Base-by-base conservation (phyloP, 2,329 filamentous ascomycete species). In the Chaetomium olivaceum region DNA sequence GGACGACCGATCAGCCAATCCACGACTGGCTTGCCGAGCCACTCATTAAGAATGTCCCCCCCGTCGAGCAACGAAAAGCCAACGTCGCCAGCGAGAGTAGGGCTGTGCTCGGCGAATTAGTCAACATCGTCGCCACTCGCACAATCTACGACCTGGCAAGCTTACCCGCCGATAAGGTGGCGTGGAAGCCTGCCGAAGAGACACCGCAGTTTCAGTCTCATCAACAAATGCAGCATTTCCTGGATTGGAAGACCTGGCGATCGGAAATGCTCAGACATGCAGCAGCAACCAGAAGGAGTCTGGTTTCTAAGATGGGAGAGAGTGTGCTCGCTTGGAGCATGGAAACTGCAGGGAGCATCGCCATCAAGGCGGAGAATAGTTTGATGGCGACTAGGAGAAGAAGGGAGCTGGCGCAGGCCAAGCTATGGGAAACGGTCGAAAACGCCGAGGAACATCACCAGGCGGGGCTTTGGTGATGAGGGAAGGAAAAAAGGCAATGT, bases 171-270 rank as follows among this genome's bases (percentile, higher is more conserved):
- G 86, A 90, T 73, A 85, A 82, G 74, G 80, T 88, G 50, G 83
- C 84, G 11, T 92, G 90, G 89, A 83, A 86, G 68, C 89, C 89
- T 25, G 85, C 85, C 25, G 85, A 80, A 73, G 81, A 80, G 48
- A 90, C 87, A 55, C 85, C 88, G 4, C 83, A 87, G 73, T 91
- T 88, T 77, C 86, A 89, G 67, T 87, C 87, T 11, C 88, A 87
- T 21, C 83, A 81, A 74, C 85, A 89, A 74, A 82, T 81, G 64
- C 89, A 91, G 76, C 85, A 90, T 68, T 89, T 85, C 72, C 87
- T 83, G 27, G 79, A 82, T 1, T 89, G 87, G 87, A 81, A 80
- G 71, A 77, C 78, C 66, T 89, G 87, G 87, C 81, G 83, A 71
- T 78, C 81, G 27, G 80, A 81, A 39, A 72, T 85, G 12, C 79